Evolutionary conservation across 2,329 filamentous ascomycete species (phyloP).

Genomic region (Aquanectria penicillioides): DNA sequence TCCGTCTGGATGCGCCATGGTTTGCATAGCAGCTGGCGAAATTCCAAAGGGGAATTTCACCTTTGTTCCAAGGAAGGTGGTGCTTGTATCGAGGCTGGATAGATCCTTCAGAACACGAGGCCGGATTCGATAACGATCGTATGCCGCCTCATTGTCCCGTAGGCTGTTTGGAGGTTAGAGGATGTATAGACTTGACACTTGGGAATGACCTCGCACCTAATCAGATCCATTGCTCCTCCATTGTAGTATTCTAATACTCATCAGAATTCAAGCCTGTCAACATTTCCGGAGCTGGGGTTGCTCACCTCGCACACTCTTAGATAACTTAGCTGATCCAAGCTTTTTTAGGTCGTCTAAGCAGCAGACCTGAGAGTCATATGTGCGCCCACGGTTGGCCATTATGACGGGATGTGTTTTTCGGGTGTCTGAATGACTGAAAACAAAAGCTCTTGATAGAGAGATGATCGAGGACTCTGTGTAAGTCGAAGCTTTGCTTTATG

Average conservation of each 20-base stretch:
- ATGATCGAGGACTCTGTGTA: not conserved
- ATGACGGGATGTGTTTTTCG: not conserved
- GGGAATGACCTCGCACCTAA: not conserved
- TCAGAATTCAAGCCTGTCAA: not conserved
- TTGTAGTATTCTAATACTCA: conserved; percentile 12
- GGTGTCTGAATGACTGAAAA: not conserved
- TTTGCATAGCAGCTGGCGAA: conserved; percentile 19
- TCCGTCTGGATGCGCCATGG: conserved; percentile 14
- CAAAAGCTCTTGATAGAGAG: not conserved
- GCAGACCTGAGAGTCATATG: conserved; percentile 21
- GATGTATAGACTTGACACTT: no score
- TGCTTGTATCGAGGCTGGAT: conserved; percentile 12
- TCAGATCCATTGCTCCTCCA: conserved; percentile 19
- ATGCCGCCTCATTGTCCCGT: conserved; percentile 21
- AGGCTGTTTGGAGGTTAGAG: conserved; percentile 14
- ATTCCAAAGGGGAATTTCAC: conserved; percentile 23
- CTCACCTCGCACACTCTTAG: conserved; percentile 11
- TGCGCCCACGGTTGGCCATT: conserved; percentile 27
- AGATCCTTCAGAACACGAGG: conserved; percentile 20
- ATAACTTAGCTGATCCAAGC: conserved; percentile 19
- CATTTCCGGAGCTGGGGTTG: no score
- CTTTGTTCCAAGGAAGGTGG: conserved; percentile 17
- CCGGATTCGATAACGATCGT: conserved; percentile 20
- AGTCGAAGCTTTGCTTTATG: conserved; percentile 23
- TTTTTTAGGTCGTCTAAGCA: conserved; percentile 20